Percentiles rank a stretch among this genome's conserved stretches.
Conservation (phyloP, 2,329 filamentous ascomycete genomes). For the Zymoseptoria brevis region DNA sequence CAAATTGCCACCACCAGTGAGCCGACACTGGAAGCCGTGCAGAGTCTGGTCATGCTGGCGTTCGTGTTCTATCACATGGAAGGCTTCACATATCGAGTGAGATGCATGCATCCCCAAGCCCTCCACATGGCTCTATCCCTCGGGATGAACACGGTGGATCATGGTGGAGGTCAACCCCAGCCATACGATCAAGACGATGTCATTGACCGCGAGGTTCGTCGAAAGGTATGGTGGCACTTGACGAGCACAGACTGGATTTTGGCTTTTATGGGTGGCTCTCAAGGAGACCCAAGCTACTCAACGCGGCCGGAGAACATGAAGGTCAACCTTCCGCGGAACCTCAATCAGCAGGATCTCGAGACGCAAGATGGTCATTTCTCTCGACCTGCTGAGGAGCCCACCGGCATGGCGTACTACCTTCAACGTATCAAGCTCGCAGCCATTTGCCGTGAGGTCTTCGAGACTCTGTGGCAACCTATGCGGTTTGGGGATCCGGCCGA, state of each 20-base stretch:
- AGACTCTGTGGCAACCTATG: slow-evolving; percentile 24
- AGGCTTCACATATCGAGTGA: slow-evolving; percentile 17
- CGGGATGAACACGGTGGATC: slow-evolving; percentile 19
- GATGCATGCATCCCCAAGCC: slow-evolving; percentile 16
- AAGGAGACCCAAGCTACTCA: slow-evolving; percentile 36
- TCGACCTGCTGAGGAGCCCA: slow-evolving; percentile 31
- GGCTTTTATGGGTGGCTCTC: slow-evolving; percentile 35
- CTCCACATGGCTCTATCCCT: slow-evolving; percentile 18
- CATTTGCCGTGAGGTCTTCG: slow-evolving; percentile 35
- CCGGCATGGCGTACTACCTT: slow-evolving; percentile 40
- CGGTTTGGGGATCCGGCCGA: slow-evolving; percentile 9
- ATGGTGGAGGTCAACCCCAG: neutral
- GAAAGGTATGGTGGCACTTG: slow-evolving; percentile 26
- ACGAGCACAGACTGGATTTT: slow-evolving; percentile 25
- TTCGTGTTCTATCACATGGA: slow-evolving; percentile 26
- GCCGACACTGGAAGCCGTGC: slow-evolving; percentile 20
- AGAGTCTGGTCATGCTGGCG: slow-evolving; percentile 22
- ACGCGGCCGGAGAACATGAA: slow-evolving; percentile 36
- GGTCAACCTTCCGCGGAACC: slow-evolving; percentile 35
- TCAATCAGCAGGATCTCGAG: slow-evolving; percentile 34
- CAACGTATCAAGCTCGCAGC: slow-evolving; percentile 36
- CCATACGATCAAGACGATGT: slow-evolving; percentile 8
- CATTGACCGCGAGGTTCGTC: slow-evolving; percentile 19
- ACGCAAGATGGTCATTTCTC: slow-evolving; percentile 16
- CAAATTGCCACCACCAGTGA: slow-evolving; percentile 1